These are phyloP conservation scores for Torulaspora franciscae DNA, from an alignment of 805 yeast species.

Conservation along the genomic window DNA sequence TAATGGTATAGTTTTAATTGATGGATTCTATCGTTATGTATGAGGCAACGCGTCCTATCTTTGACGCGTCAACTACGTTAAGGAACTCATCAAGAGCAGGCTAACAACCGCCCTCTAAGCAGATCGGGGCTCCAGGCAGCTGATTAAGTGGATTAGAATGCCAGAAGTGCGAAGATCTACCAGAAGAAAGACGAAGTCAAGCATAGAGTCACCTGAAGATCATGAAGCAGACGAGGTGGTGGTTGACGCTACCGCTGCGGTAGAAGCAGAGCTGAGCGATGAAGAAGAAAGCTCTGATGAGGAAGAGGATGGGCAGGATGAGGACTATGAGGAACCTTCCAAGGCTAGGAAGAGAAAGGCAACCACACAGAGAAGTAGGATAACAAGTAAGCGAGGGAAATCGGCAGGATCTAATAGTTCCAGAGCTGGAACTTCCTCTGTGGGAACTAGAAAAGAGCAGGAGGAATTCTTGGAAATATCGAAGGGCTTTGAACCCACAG, in stretches of 20 bases:
- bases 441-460: constrained; percentile 24
- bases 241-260: constrained; percentile 14
- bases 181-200: constrained; percentile 22
- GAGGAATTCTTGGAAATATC: constrained; percentile 37
- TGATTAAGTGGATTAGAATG: constrained; percentile 11
- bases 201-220: constrained; percentile 7
- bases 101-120: neutral
- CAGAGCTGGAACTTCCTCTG: constrained; percentile 4
- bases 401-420: constrained; percentile 1
- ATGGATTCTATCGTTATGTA: constrained; percentile 3
- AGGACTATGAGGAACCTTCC: constrained; percentile 24
- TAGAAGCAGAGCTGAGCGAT: constrained; percentile 14
- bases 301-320: constrained; percentile 24
- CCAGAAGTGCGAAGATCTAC: constrained; percentile 38
- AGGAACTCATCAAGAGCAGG: neutral
- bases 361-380: constrained; percentile 9
- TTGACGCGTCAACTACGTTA: constrained; percentile 2
- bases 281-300: constrained; percentile 16
- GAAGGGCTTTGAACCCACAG: constrained; percentile 44
- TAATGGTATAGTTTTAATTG: neutral
- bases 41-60: neutral
- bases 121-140: neutral
- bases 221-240: constrained; percentile 12
- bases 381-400: constrained; percentile 4
- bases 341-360: constrained; percentile 19